Evolutionary conservation across 1,284 basidiomycete genomes (phyloP).

Genomic region (Rhodotorula sp.): DNA sequence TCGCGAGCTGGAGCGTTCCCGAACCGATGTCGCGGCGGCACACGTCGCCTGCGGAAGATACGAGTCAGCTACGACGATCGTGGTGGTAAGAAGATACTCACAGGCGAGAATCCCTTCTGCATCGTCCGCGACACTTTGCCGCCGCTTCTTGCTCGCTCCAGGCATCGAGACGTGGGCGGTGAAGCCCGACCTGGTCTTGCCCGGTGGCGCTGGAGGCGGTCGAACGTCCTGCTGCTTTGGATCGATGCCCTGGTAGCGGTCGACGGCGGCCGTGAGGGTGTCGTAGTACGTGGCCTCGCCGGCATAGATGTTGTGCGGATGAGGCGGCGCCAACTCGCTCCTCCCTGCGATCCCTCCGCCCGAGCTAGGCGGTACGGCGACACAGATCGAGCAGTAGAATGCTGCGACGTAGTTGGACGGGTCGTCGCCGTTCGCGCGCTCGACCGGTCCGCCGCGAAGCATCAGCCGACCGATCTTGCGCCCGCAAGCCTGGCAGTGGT

Average conservation of each 20-base stretch:
- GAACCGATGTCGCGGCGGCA: slow-evolving; percentile 27
- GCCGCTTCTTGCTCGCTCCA: slow-evolving; percentile 15
- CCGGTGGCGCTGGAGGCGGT: slow-evolving; percentile 19
- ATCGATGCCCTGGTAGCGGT: slow-evolving; percentile 21
- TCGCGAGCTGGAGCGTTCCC: slow-evolving; percentile 6
- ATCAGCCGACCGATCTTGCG: slow-evolving; percentile 16
- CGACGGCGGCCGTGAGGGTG: slow-evolving; percentile 26
- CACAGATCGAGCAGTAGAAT: slow-evolving; percentile 19
- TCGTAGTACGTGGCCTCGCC: slow-evolving; percentile 31
- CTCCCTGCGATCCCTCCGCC: neutral
- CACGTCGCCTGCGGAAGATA: slow-evolving; percentile 21
- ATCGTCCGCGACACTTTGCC: slow-evolving; percentile 8
- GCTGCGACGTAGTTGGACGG: slow-evolving; percentile 7
- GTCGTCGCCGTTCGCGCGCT: slow-evolving; percentile 8
- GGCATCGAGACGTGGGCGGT: neutral
- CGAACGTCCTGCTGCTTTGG: neutral
- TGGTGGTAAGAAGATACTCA: neutral
- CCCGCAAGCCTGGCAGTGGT: slow-evolving; percentile 14
- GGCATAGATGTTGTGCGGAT: slow-evolving; percentile 6
- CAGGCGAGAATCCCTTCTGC: slow-evolving; percentile 23
- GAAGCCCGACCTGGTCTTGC: slow-evolving; percentile 21
- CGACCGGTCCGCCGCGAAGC: slow-evolving; percentile 27
- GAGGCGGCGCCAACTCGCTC: neutral
- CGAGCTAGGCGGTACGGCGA: neutral
- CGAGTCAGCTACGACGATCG: neutral